phyloP scores from a whole-genome alignment of 192 early-diverging fungal species.

The Lunasporangiospora selenospora region DNA sequence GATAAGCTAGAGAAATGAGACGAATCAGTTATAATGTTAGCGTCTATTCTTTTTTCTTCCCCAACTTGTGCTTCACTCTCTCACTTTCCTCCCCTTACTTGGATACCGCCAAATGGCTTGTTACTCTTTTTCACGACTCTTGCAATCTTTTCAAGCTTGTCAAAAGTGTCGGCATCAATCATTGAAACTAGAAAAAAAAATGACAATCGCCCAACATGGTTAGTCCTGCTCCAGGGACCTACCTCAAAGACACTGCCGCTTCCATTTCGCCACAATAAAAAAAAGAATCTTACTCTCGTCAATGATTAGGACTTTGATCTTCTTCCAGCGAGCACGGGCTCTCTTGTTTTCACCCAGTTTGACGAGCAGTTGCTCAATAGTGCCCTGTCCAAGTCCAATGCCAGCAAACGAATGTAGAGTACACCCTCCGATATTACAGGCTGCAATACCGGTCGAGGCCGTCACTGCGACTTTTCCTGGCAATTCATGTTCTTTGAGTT shows the following conservation, averaged over 20 bases:
- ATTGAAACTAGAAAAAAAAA: conserved; percentile 61
- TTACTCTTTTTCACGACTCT: conserved; percentile 34
- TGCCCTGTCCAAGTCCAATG: conserved; percentile 64
- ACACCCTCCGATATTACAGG: conserved; percentile 63
- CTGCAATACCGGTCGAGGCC: conserved; percentile 66
- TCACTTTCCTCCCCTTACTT: no score
- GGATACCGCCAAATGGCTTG: conserved; percentile 78
- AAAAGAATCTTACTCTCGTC: conserved; percentile 62
- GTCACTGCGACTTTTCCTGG: conserved; percentile 59
- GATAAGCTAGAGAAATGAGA: conserved; percentile 18
- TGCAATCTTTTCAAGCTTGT: conserved; percentile 75
- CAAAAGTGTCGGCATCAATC: conserved; percentile 76
- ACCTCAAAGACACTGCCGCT: neutral
- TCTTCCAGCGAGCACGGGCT: conserved; percentile 61
- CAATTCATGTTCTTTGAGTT: conserved; percentile 29
- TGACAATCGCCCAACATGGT: neutral
- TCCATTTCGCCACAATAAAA: neutral
- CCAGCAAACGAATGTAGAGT: conserved; percentile 68
- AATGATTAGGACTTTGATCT: conserved; percentile 70
- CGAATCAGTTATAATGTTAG: no score
- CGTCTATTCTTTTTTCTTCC: no score
- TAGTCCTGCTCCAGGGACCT: no score
- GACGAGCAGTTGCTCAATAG: conserved; percentile 23
- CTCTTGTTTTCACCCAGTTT: conserved; percentile 23
- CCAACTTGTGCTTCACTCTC: no score